Evolutionary conservation across 2,329 filamentous ascomycete species (phyloP).

Genomic region (Beauveria bassiana): DNA sequence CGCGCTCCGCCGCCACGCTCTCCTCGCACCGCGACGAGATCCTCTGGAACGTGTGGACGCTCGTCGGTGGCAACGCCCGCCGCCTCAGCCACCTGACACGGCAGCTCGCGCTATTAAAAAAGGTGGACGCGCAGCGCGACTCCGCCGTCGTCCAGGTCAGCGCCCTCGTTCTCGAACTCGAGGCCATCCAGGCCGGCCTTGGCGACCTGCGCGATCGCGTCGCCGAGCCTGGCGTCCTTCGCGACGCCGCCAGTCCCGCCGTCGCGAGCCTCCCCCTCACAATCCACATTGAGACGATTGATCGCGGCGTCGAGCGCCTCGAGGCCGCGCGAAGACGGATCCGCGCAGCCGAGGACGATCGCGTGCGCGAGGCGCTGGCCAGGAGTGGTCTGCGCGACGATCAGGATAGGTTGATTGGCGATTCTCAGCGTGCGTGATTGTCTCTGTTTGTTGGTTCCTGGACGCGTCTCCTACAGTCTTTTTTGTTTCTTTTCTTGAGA

Average conservation of each 20-base stretch:
- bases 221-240: slow-evolving; percentile 54
- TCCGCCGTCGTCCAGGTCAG: slow-evolving; percentile 61
- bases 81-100: slow-evolving; percentile 53
- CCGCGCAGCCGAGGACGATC: slow-evolving; percentile 50
- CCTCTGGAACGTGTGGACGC: slow-evolving; percentile 63
- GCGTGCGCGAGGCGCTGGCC: slow-evolving; percentile 43
- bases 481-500: background rate
- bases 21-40: slow-evolving; percentile 56
- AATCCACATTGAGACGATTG: slow-evolving; percentile 69
- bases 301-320: slow-evolving; percentile 63
- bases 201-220: slow-evolving; percentile 66
- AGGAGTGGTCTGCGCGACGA: slow-evolving; percentile 35
- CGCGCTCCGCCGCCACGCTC: slow-evolving; percentile 53
- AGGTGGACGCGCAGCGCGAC: slow-evolving; percentile 59
- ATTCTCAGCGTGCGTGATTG: slow-evolving; percentile 12
- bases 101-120: slow-evolving; percentile 55
- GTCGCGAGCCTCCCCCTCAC: slow-evolving; percentile 48
- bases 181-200: slow-evolving; percentile 63
- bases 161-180: slow-evolving; percentile 62
- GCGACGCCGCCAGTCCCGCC: slow-evolving; percentile 29
- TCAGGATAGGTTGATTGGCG: slow-evolving; percentile 33
- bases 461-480: background rate
- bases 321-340: slow-evolving; percentile 55
- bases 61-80: slow-evolving; percentile 60
- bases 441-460: background rate